Evolutionary conservation across 148 eudicot genomes (phyloP).

Genomic region (Spergularia marina): DNA sequence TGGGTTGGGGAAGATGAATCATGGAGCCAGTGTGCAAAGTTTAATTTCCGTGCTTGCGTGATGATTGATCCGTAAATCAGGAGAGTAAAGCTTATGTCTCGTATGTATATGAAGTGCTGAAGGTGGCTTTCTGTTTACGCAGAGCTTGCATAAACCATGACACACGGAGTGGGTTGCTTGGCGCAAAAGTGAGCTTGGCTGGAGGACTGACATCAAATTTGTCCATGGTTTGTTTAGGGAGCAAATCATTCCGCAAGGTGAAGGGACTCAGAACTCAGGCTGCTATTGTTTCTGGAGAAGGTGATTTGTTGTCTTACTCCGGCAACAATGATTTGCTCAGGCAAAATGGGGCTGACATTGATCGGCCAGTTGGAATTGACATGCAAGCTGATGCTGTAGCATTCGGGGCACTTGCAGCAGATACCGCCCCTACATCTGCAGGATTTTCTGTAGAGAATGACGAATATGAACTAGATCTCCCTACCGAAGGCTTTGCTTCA

Average conservation of each 20-base stretch:
- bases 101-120: slow-evolving; percentile 11
- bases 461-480: slow-evolving; percentile 71
- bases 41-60: background rate
- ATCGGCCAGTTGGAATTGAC: slow-evolving; percentile 51
- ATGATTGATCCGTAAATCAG: background rate
- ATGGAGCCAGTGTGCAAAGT: background rate
- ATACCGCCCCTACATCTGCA: slow-evolving; percentile 50
- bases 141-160: slow-evolving; percentile 41
- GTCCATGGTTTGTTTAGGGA: slow-evolving; percentile 30
- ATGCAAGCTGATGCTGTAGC: slow-evolving; percentile 57
- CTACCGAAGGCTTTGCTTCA: slow-evolving; percentile 82
- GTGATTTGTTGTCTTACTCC: slow-evolving; percentile 45
- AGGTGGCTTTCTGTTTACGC: slow-evolving; percentile 11
- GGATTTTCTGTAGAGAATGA: slow-evolving; percentile 48
- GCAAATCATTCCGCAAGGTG: slow-evolving; percentile 32
- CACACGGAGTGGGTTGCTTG: slow-evolving; percentile 39
- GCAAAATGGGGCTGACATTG: slow-evolving; percentile 29
- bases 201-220: slow-evolving; percentile 38
- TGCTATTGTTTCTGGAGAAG: slow-evolving; percentile 62
- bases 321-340: slow-evolving; percentile 26
- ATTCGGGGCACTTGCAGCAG: slow-evolving; percentile 69
- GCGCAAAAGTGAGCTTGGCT: slow-evolving; percentile 33
- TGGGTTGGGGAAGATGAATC: background rate
- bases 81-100: background rate
- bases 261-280: slow-evolving; percentile 48